Evolutionary conservation across 148 eudicot genomes (phyloP).

Genomic region (Chenopodium quinoa): DNA sequence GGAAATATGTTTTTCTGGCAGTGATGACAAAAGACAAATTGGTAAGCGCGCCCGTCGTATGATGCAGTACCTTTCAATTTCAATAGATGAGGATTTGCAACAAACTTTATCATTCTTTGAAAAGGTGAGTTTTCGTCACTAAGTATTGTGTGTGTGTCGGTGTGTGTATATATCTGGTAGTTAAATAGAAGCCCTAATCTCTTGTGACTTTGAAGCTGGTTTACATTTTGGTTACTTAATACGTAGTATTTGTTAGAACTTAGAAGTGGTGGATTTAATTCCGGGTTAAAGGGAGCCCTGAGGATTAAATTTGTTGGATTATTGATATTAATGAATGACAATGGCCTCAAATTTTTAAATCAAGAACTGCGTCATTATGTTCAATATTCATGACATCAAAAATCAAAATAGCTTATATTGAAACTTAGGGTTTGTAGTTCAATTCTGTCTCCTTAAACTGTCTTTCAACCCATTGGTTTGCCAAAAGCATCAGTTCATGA

Average conservation of each 20-base stretch:
- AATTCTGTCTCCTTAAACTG: too few relatives aligned
- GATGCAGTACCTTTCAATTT: slow-evolving; percentile 73
- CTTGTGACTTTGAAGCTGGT: background rate
- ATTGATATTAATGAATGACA: too few relatives aligned
- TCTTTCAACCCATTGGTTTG: too few relatives aligned
- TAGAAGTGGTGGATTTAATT: too few relatives aligned
- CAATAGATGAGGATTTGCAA: slow-evolving; percentile 76
- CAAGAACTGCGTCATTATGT: too few relatives aligned
- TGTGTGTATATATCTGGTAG: too few relatives aligned
- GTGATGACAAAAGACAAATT: slow-evolving; percentile 39
- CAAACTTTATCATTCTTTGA: slow-evolving; percentile 78
- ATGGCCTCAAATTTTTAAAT: too few relatives aligned
- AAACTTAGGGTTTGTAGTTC: too few relatives aligned
- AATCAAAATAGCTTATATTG: too few relatives aligned
- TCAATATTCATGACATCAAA: too few relatives aligned
- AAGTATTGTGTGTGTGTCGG: background rate
- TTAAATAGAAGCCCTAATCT: background rate
- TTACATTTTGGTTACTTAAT: background rate
- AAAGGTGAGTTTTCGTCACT: slow-evolving; percentile 47
- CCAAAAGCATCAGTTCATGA: too few relatives aligned
- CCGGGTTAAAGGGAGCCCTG: background rate
- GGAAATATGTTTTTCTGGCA: slow-evolving; percentile 69
- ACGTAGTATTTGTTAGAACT: background rate
- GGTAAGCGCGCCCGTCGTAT: slow-evolving; percentile 67
- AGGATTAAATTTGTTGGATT: too few relatives aligned